phyloP scores from a whole-genome alignment of 495 filamentous ascomycete species.

The Talaromyces borbonicus region DNA sequence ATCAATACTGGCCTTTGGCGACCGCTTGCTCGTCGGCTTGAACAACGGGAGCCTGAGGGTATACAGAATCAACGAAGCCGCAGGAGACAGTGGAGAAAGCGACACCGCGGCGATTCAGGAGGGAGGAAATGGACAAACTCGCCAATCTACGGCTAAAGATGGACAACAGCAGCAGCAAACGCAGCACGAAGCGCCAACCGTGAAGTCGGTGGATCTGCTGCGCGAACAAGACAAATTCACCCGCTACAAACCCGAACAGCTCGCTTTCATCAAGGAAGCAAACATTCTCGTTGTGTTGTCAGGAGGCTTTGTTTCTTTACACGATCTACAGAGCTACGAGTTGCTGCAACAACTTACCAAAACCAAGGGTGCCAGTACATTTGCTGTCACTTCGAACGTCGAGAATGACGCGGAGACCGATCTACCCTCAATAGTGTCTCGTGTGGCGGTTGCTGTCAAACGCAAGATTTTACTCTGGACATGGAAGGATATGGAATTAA shows the following conservation, averaged over 20 bases:
- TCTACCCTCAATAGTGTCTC: conserved; percentile 81
- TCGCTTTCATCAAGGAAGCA: conserved; percentile 90
- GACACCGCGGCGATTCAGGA: too few species aligned
- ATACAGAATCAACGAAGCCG: conserved; percentile 74
- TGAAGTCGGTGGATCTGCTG: conserved; percentile 68
- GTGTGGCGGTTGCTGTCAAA: conserved; percentile 87
- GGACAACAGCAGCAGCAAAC: background rate
- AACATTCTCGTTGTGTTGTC: conserved; percentile 83
- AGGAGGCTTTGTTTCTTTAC: conserved; percentile 75
- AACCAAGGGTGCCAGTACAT: conserved; percentile 78
- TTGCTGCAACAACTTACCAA: conserved; percentile 68
- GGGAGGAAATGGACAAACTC: conserved; percentile 13
- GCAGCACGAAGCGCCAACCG: conserved; percentile 19
- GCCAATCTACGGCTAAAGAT: conserved; percentile 11
- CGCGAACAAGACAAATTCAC: conserved; percentile 93
- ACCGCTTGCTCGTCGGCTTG: conserved; percentile 81
- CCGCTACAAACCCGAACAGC: conserved; percentile 75
- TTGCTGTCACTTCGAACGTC: conserved; percentile 91
- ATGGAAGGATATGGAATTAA: conserved; percentile 91
- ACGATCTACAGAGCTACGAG: conserved; percentile 78
- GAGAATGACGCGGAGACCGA: conserved; percentile 78
- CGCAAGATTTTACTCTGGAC: conserved; percentile 81
- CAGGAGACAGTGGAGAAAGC: conserved; percentile 2
- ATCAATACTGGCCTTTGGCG: conserved; percentile 83
- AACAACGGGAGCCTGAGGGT: conserved; percentile 83